phyloP scores from a whole-genome alignment of 345 rosid genomes.

The Aethionema arabicum region DNA sequence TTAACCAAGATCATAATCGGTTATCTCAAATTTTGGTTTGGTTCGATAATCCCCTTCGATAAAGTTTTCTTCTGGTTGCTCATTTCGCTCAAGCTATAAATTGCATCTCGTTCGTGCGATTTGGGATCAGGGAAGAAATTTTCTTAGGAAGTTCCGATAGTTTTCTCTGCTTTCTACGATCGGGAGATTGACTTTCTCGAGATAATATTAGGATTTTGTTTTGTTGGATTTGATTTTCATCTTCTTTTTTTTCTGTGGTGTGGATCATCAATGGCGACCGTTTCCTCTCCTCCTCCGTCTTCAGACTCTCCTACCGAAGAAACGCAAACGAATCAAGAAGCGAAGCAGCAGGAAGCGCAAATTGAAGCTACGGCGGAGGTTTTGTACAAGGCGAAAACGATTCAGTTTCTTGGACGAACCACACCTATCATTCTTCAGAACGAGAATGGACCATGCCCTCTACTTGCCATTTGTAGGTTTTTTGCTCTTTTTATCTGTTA shows the following conservation, averaged over 20 bases:
- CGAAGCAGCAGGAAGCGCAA: conserved; percentile 30
- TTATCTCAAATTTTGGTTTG: conserved; percentile 3
- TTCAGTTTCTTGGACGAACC: conserved; percentile 79
- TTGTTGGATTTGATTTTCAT: conserved; percentile 1
- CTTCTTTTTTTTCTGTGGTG: neutral
- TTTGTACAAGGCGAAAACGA: conserved; percentile 68
- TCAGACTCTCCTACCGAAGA: conserved; percentile 37
- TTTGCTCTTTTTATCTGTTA: conserved; percentile 15
- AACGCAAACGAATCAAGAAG: conserved; percentile 33
- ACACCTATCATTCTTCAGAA: conserved; percentile 93
- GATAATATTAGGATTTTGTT: too few relatives aligned
- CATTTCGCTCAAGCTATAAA: neutral
- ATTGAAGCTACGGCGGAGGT: conserved; percentile 48
- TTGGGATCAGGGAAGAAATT: conserved; percentile 29
- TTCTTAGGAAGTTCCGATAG: conserved; percentile 18
- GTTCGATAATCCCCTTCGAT: neutral
- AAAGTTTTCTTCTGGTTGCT: conserved; percentile 20
- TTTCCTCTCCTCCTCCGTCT: conserved; percentile 32
- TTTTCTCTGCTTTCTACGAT: conserved; percentile 16
- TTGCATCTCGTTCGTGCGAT: neutral
- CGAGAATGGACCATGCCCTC: conserved; percentile 99
- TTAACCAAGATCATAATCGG: neutral
- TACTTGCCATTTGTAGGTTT: conserved; percentile 84
- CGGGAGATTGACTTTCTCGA: conserved; percentile 19
- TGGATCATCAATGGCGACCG: conserved; percentile 33